These are phyloP conservation scores for Sporothrix humicola DNA, from an alignment of 2,329 filamentous ascomycete species.

Conservation along the genomic window DNA sequence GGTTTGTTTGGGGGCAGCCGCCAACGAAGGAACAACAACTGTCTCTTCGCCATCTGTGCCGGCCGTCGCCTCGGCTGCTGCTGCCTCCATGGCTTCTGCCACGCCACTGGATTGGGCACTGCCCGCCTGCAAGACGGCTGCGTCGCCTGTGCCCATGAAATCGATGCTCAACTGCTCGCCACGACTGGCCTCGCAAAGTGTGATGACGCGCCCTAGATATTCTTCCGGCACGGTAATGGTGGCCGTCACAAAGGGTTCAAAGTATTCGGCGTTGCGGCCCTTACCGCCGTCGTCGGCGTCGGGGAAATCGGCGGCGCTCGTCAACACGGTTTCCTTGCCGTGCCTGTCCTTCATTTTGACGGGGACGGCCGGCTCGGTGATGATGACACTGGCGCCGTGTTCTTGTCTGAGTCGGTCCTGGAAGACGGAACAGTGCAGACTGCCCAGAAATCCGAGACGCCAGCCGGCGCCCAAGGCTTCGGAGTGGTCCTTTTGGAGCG, in stretches of 20 bases:
- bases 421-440: conserved; percentile 97
- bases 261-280: conserved; percentile 52
- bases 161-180: conserved; percentile 86
- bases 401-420: conserved; percentile 94
- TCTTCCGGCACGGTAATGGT: conserved; percentile 93
- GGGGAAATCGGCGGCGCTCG: conserved; percentile 88
- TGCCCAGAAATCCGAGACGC: conserved; percentile 94
- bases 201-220: conserved; percentile 91
- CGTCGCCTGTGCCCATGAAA: conserved; percentile 65
- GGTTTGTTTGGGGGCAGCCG: not conserved
- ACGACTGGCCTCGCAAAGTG: conserved; percentile 88
- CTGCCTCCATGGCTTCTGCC: no score
- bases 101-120: not conserved
- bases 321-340: conserved; percentile 77
- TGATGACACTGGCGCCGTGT: conserved; percentile 92
- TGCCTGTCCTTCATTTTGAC: conserved; percentile 82
- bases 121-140: not conserved
- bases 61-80: no score
- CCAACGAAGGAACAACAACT: conserved; percentile 41
- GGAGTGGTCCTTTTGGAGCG: conserved; percentile 89
- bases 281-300: conserved; percentile 60
- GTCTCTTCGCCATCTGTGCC: not conserved
- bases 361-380: conserved; percentile 93
- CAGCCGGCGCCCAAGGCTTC: conserved; percentile 93
- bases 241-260: conserved; percentile 72